These are phyloP conservation scores for Epichloe sibirici DNA, from an alignment of 2,329 filamentous ascomycete genomes.

Conservation along the genomic window DNA sequence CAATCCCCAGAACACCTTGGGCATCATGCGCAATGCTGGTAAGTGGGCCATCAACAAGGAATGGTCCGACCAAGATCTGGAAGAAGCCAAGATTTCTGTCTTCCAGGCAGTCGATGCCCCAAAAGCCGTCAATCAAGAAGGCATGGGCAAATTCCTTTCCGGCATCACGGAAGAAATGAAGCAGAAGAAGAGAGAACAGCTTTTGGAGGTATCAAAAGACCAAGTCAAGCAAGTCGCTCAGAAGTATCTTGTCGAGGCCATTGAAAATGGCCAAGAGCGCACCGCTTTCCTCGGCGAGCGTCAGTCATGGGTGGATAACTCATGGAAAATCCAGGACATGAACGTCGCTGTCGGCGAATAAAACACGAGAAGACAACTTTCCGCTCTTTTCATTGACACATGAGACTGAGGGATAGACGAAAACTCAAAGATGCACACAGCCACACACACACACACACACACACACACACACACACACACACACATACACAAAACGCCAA, in stretches of 20 bases:
- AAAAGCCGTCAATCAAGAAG: constrained; percentile 74
- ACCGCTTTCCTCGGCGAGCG: constrained; percentile 71
- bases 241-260: constrained; percentile 60
- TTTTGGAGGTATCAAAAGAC: constrained; percentile 73
- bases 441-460: neutral
- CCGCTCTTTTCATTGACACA: neutral
- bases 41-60: constrained; percentile 68
- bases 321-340: constrained; percentile 68
- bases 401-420: neutral
- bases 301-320: constrained; percentile 62
- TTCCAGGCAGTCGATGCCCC: constrained; percentile 91
- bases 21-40: constrained; percentile 73
- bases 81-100: constrained; percentile 90
- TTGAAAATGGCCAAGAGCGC: constrained; percentile 47
- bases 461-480: neutral
- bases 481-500: neutral
- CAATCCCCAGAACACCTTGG: constrained; percentile 78
- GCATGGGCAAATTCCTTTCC: constrained; percentile 72
- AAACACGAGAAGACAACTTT: neutral
- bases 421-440: neutral
- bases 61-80: constrained; percentile 76
- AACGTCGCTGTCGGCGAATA: constrained; percentile 32
- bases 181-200: constrained; percentile 66
- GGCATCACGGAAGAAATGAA: constrained; percentile 84
- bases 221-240: constrained; percentile 75